Conservation (phyloP, 129 eudicot species). For the Artemisia argyi region DNA sequence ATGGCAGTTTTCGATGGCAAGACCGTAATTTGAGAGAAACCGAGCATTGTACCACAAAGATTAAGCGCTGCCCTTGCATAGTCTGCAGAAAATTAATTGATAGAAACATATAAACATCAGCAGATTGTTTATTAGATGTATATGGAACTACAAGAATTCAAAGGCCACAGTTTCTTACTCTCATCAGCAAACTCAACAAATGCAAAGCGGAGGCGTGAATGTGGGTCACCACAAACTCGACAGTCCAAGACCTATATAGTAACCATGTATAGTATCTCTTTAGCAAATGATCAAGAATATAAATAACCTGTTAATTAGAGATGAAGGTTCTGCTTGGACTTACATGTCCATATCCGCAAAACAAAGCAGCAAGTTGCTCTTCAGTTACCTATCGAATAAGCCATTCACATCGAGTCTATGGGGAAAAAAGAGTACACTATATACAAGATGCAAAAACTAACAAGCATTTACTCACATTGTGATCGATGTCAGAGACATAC, state of each 20-base stretch:
- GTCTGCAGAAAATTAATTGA: constrained; percentile 42
- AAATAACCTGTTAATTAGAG: background rate
- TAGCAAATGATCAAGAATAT: background rate
- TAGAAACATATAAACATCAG: constrained; percentile 3
- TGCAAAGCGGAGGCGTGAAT: constrained; percentile 98
- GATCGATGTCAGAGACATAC: constrained; percentile 86
- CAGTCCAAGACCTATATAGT: constrained; percentile 86
- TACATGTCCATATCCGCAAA: constrained; percentile 90
- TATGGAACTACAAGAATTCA: background rate
- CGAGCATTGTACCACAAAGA: constrained; percentile 81
- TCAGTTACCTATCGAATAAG: constrained; percentile 69
- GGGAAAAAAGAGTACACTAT: background rate
- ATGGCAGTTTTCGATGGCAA: constrained; percentile 98
- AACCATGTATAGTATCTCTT: constrained; percentile 1
- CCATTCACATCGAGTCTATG: constrained; percentile 17
- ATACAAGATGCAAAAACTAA: background rate
- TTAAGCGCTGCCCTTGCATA: constrained; percentile 80
- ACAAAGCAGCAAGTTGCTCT: constrained; percentile 93
- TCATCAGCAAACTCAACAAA: constrained; percentile 95
- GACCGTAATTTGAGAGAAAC: constrained; percentile 83
- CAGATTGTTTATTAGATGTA: background rate
- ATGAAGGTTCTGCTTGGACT: constrained; percentile 14
- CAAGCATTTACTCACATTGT: constrained; percentile 58
- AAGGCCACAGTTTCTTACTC: constrained; percentile 48
- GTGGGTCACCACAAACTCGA: constrained; percentile 98